A percentile compares a stretch with the other conserved stretches of the same genome.
Evolutionary conservation across 306 rosid genomes (phyloP).

Genomic region (Myrica gale): DNA sequence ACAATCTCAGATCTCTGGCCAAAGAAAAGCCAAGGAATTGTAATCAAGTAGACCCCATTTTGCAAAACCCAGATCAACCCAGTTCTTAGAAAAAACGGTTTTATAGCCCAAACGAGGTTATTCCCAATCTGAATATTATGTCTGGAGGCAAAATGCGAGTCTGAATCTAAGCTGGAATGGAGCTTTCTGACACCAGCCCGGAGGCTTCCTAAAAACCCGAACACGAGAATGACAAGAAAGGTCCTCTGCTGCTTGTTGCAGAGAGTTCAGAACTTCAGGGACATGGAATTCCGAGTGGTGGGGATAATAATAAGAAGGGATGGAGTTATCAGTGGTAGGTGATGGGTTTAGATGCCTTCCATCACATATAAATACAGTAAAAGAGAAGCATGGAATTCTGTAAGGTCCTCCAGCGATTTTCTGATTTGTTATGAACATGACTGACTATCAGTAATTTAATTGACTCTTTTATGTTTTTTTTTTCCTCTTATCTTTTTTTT

Average conservation of each 20-base stretch:
- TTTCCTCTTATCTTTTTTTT: background rate
- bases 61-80: slow-evolving; percentile 27
- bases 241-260: slow-evolving; percentile 16
- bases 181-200: slow-evolving; percentile 51
- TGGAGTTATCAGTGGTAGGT: slow-evolving; percentile 81
- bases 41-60: slow-evolving; percentile 14
- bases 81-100: slow-evolving; percentile 31
- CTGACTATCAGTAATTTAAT: slow-evolving; percentile 37
- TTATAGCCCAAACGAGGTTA: slow-evolving; percentile 19
- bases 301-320: slow-evolving; percentile 44
- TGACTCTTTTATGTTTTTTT: background rate
- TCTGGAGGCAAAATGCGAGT: slow-evolving; percentile 41
- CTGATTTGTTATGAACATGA: slow-evolving; percentile 44
- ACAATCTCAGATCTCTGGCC: slow-evolving; percentile 50
- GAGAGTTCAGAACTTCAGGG: slow-evolving; percentile 24
- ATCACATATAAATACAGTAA: slow-evolving; percentile 51
- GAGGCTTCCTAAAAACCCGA: slow-evolving; percentile 28
- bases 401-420: slow-evolving; percentile 31
- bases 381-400: slow-evolving; percentile 42
- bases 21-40: slow-evolving; percentile 8
- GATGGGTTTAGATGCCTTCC: slow-evolving; percentile 50
- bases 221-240: slow-evolving; percentile 25
- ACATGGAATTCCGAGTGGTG: slow-evolving; percentile 33
- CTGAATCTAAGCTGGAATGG: slow-evolving; percentile 70
- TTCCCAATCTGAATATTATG: slow-evolving; percentile 16